These are phyloP conservation scores for Hibiscus mutabilis DNA, from an alignment of 345 rosid genomes.

Conservation along the genomic window DNA sequence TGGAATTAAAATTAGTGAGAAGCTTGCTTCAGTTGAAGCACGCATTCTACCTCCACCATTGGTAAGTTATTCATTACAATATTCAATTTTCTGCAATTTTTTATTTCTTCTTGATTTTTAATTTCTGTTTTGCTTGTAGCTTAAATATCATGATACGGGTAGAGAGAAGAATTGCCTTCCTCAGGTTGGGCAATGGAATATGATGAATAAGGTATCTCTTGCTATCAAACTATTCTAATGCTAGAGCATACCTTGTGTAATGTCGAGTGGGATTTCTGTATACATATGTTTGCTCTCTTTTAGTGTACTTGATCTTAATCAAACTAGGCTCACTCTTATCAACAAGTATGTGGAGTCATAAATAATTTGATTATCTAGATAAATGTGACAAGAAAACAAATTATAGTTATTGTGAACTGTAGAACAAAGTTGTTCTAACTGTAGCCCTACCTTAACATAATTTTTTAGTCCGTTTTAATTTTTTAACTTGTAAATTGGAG, in stretches of 20 bases:
- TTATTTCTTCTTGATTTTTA: neutral
- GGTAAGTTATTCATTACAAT: constrained; percentile 33
- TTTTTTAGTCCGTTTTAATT: neutral
- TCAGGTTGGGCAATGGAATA: constrained; percentile 97
- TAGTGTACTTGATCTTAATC: neutral
- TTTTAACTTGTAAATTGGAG: neutral
- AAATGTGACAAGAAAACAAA: neutral
- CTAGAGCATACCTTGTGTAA: neutral
- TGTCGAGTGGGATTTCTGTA: constrained; percentile 1
- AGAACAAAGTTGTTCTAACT: neutral
- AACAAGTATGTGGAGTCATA: neutral
- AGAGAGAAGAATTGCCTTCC: constrained; percentile 82
- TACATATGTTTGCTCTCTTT: neutral
- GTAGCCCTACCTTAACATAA: neutral
- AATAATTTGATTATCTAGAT: constrained; percentile 1
- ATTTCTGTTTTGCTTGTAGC: constrained; percentile 35
- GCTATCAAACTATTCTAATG: neutral
- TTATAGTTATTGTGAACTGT: neutral
- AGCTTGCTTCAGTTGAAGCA: constrained; percentile 92
- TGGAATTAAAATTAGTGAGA: constrained; percentile 86
- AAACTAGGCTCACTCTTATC: neutral
- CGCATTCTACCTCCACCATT: constrained; percentile 91
- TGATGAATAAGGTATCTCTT: constrained; percentile 86
- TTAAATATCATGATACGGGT: constrained; percentile 92
- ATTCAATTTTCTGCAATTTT: neutral